Conservation (phyloP, 2,329 filamentous ascomycete species). For the Aspergillus pseudonomiae region DNA sequence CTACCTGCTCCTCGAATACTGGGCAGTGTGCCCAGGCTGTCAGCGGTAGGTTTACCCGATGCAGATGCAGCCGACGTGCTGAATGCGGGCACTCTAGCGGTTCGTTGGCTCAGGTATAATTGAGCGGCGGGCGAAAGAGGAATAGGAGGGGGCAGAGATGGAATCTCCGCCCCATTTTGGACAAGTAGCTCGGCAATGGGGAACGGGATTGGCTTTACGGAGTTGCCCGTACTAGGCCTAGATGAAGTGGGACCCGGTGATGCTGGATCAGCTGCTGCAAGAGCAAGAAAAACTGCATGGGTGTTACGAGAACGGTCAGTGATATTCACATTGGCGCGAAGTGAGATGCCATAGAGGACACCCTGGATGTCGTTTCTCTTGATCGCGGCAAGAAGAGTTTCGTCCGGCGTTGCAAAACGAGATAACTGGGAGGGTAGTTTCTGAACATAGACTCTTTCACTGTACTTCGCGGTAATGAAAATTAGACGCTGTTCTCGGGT, state of each 20-base stretch:
- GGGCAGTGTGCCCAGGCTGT: conserved; percentile 66
- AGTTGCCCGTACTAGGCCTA: conserved; percentile 37
- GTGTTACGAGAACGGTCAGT: conserved; percentile 84
- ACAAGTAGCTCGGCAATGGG: conserved; percentile 87
- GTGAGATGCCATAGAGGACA: conserved; percentile 85
- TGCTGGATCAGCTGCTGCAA: conserved; percentile 90
- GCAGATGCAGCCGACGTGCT: conserved; percentile 48
- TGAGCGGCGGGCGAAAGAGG: conserved; percentile 80
- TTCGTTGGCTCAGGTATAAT: conserved; percentile 80
- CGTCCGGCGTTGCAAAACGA: conserved; percentile 76
- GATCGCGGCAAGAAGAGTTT: conserved; percentile 86
- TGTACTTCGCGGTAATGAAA: conserved; percentile 95
- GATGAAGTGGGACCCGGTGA: conserved; percentile 58
- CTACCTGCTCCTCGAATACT: conserved; percentile 44
- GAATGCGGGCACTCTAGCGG: conserved; percentile 36
- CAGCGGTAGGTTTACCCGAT: conserved; percentile 44
- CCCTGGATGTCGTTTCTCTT: conserved; percentile 96
- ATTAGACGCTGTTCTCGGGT: conserved; percentile 87
- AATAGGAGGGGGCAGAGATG: conserved; percentile 73
- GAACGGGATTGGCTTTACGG: conserved; percentile 65
- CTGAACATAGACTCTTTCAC: conserved; percentile 79
- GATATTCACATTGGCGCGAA: conserved; percentile 84
- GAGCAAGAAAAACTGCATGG: conserved; percentile 84
- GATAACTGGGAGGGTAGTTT: conserved; percentile 72
- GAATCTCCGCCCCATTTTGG: conserved; percentile 92